Base-by-base conservation (phyloP, 352 stramenopile genomes). In the Thraustochytrium sp. region DNA sequence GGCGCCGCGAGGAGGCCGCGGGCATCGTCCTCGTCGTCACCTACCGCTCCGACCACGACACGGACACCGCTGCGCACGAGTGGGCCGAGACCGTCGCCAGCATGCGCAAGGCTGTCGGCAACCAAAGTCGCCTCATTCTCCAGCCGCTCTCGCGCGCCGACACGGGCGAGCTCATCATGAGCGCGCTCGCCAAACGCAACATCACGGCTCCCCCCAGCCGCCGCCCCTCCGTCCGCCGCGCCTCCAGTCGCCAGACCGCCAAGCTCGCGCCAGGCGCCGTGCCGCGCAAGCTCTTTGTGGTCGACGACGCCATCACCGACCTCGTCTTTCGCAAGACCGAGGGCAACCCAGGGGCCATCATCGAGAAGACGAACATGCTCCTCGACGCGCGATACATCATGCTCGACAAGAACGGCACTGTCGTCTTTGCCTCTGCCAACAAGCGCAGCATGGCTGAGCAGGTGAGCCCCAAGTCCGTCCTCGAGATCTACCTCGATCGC, bases 251-350 rank as follows among this genome's bases (percentile, higher is more conserved):
- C 34, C 63, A 16, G 11, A 76, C 11, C 26, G 3, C 31, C 34
- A 26, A 4, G 42, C 49, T 31, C 42, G 21, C 9, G 46, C 65
- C 13, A 5, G 18, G 42, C 42, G 49, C 42, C 9, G 13, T 26
- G 18, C 65, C 13, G 16, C 34, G n/a, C 26, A 29, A 77, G 0
- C 8, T 46, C 31, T 77, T 77, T 54, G 36, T 9, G 23, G 46
- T 77, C n/a, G n/a, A 54, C 42, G 36, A 75, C 4, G 18, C 21
- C 18, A 36, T 77, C 65, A 23, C 37, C 3, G 65, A 62, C 42
- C 42, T 77, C 26, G 65, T 77, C 16, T 77, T 37, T 23, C 42
- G 42, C 38, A 77, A 77, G 65, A 77, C 65, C 18, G 65, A 77
- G 34, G 65, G 65, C 29, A 62, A 62, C 42, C 65, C 65, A 26